Base-by-base conservation (phyloP, 768 basidiomycete species). In the Lactarius quietus region DNA sequence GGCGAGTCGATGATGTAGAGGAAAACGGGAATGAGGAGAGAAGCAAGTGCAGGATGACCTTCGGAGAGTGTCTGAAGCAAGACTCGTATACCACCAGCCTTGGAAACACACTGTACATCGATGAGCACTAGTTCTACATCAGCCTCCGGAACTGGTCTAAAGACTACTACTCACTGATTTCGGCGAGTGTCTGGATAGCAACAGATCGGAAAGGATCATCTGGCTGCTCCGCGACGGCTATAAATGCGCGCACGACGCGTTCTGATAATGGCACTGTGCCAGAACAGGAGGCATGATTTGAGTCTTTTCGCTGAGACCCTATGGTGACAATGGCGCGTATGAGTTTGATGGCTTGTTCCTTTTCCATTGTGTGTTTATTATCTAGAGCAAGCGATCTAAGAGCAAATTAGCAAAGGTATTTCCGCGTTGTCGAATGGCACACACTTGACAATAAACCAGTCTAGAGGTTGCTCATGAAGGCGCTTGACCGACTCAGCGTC, bases 371-470 rank as follows among this genome's bases (percentile, higher is more conserved):
- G 72, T 87, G 82, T 70, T 92, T 90, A 73, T 86, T 87, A 73
- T 98, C 95, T 15, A 95, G 86, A 0, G 89, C 85, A 18, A 98
- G 79, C 1, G 95, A 87, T 69, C 94, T 95, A 66, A 12, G 64
- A 63, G 62, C 59, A n/a, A 56, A 57, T 63, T 36, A 65, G 14
- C 54, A 23, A 57, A 33, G 31, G 41, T 69, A 62, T 43, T 39
- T 26, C 9, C n/a, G 57, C 20, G 9, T 61, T 43, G 69, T 39
- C 18, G n/a, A 51, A 7, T 29, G 28, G 72, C 81, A 58, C 68
- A 95, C 68, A 95, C 95, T 90, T 90, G 68, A 98, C 85, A 54
- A 98, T 85, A 72, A 92, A 93, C 88, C 92, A 95, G 69, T 97
- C 93, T 38, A 97, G 74, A 20, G 87, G 82, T 26, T 85, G 82